Evolutionary conservation across 495 filamentous ascomycete species (phyloP).

Genomic region (Aspergillus ellipticus): DNA sequence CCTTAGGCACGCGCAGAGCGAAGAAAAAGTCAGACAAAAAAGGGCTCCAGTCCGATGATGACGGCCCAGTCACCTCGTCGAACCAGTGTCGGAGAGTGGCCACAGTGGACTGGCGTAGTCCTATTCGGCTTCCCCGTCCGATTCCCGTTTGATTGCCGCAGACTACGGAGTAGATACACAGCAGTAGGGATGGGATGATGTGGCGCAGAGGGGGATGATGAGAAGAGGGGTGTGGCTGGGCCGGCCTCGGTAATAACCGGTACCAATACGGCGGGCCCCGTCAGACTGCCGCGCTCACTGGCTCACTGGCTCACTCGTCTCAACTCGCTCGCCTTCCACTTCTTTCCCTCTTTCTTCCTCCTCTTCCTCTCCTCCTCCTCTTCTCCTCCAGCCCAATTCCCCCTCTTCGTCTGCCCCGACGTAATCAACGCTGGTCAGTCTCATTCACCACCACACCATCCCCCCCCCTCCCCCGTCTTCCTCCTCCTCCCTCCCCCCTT

Average conservation of each 20-base stretch:
- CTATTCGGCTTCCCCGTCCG: not conserved
- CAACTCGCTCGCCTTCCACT: conserved; percentile 5
- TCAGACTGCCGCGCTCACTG: not conserved
- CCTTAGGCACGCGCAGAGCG: not conserved
- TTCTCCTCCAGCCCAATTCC: conserved; percentile 8
- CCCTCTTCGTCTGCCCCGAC: conserved; percentile 13
- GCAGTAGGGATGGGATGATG: not conserved
- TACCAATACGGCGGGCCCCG: conserved; percentile 1
- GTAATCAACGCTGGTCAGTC: conserved; percentile 22
- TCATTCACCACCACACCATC: conserved; percentile 11
- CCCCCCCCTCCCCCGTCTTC: not conserved
- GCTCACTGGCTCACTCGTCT: not conserved
- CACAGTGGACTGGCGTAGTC: not conserved
- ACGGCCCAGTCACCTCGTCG: not conserved
- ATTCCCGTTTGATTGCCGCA: not conserved
- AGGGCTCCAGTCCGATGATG: not conserved
- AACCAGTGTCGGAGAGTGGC: conserved; percentile 6
- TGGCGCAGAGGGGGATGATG: not conserved
- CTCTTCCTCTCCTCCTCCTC: conserved; percentile 14
- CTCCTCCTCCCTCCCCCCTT: not conserved
- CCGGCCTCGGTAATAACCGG: not conserved
- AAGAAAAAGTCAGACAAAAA: not conserved
- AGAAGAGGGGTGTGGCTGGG: not conserved
- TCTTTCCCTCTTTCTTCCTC: conserved; percentile 12
- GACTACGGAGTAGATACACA: too few relatives aligned